Conservation (phyloP, 495 filamentous ascomycete species). For the Hypoxylon subgilvum region DNA sequence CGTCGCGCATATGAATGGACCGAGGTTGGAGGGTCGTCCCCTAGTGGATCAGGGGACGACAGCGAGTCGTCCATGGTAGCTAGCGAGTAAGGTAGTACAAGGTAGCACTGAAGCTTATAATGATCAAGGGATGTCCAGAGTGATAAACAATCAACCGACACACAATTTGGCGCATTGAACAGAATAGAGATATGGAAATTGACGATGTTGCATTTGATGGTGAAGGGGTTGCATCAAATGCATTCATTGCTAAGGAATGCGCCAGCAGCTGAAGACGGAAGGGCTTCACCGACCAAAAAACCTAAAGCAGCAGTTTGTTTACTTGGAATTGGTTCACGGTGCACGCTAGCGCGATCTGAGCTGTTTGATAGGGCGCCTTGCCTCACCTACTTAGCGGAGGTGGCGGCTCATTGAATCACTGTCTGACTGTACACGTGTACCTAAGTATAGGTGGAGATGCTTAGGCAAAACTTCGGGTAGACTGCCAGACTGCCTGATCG, state of each 20-base stretch:
- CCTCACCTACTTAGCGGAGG: constrained; percentile 2
- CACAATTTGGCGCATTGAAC: constrained; percentile 10
- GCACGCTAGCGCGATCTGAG: constrained; percentile 24
- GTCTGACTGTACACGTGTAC: constrained; percentile 11
- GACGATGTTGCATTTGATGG: not conserved
- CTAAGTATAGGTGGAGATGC: constrained; percentile 16
- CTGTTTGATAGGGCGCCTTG: not conserved
- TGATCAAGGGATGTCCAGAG: constrained; percentile 1
- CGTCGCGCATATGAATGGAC: constrained; percentile 38
- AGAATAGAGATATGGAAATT: constrained; percentile 1
- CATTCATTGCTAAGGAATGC: constrained; percentile 18
- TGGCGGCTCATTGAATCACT: constrained; percentile 12
- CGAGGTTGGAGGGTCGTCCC: constrained; percentile 44
- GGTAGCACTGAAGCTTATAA: constrained; percentile 13
- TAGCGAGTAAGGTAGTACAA: too few relatives aligned
- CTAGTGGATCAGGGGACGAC: constrained; percentile 58
- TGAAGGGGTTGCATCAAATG: constrained; percentile 16
- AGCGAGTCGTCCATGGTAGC: constrained; percentile 43
- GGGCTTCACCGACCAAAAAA: constrained; percentile 17
- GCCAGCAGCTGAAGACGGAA: constrained; percentile 18
- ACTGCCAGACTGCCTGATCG: too few relatives aligned
- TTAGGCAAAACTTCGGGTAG: not conserved
- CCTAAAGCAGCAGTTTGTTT: constrained; percentile 45
- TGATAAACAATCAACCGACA: constrained; percentile 4
- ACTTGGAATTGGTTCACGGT: constrained; percentile 39